Evolutionary conservation across 192 early-diverging fungal species (phyloP), one percentile per base, ranked within the genome.

Genomic region (Coemansia interrupta): DNA sequence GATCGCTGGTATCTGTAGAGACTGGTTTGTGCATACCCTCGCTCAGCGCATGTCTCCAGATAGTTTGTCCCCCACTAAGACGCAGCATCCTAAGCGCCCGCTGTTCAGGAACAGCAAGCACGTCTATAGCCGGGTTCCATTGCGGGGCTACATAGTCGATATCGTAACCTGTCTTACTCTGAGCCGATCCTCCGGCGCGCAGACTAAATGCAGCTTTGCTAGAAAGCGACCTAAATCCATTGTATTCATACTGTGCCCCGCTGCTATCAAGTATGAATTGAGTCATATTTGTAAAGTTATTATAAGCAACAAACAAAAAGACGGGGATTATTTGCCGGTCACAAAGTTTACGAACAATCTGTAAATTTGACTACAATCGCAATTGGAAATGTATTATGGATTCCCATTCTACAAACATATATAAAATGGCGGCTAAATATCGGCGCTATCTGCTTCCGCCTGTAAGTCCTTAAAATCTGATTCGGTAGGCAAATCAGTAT

Each of bases 31-130:
- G 28, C n/a, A 52, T 19, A 6, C 46, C 32, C 43, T 70, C 73
- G 40, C 28, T 43, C 7, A 56, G 60, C 2, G 56, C 40, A 0
- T 60, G 73, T 0, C 73, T 62, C 73, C 73, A 76, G 39, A 76
- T 60, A 2, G 67, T 76, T 29, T 76, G 59, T 7, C 73, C 73
- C 12, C 73, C 73, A 40, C 73, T 76, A 23, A 76, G 57, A 1
- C 73, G 62, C 15, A 76, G 67, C 24, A 76, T 41, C 0, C 73
- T 58, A 36, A 76, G 41, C 2, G 73, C 60, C 4, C 56, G 44
- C 1, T 68, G 67, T 42, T 76, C 73, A 18, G 73, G 63, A 11
- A 76, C 60, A 0, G 73, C 73, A 24, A 76, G 59, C 5, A 76
- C 57, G 41, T 76, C 73, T 14, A 70, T 60, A 2, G 46, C 52